Percentiles rank a stretch among this genome's conserved stretches.
phyloP scores from a whole-genome alignment of 2,329 filamentous ascomycete genomes.

The Zasmidium citrigriseum region DNA sequence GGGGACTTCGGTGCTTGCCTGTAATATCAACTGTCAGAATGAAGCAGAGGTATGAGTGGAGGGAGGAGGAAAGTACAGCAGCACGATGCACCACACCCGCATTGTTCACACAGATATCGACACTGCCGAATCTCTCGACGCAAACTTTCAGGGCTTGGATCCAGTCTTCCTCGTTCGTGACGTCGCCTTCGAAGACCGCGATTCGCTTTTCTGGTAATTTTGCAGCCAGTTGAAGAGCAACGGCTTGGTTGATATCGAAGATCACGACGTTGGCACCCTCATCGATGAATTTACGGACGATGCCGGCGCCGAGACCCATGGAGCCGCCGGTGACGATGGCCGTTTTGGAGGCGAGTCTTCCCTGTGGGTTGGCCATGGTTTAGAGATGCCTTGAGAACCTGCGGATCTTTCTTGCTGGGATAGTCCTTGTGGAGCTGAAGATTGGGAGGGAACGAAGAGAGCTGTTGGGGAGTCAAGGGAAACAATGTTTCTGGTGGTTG shows the following conservation, averaged over 20 bases:
- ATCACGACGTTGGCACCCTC: conserved; percentile 34
- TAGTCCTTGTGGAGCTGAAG: no score
- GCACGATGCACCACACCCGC: conserved; percentile 26
- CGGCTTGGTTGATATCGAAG: conserved; percentile 26
- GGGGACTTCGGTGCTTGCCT: conserved; percentile 32
- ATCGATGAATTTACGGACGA: conserved; percentile 29
- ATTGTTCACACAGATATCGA: conserved; percentile 32
- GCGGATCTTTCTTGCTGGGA: neutral
- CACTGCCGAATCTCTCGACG: conserved; percentile 22
- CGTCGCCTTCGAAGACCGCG: conserved; percentile 24
- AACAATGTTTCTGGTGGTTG: no score
- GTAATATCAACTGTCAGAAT: neutral
- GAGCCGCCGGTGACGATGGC: conserved; percentile 32
- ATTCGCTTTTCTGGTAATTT: conserved; percentile 4
- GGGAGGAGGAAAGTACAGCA: conserved; percentile 11
- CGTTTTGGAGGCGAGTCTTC: conserved; percentile 21
- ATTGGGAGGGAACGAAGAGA: no score
- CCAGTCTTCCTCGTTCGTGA: conserved; percentile 31
- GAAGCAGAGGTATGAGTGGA: neutral
- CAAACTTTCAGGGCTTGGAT: conserved; percentile 25
- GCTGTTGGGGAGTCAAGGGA: no score
- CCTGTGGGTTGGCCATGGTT: neutral
- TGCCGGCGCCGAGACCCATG: conserved; percentile 35
- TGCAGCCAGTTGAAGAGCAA: conserved; percentile 14
- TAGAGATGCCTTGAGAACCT: neutral